Conservation (phyloP, 352 stramenopile genomes). For the Phytopythium oedochilum region DNA sequence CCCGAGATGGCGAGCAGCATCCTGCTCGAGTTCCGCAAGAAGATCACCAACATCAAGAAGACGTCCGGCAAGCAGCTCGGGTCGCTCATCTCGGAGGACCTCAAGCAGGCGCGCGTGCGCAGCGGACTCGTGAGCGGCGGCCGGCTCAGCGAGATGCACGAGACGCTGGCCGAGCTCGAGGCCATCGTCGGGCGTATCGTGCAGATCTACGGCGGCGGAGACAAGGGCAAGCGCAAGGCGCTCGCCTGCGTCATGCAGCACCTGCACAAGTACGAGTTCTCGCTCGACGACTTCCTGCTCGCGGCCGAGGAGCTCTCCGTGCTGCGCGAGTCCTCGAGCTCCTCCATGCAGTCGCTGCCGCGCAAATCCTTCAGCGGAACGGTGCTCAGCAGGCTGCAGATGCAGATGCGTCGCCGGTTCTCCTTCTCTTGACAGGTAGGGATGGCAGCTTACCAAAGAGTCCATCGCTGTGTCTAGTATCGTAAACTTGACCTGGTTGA, state of each 20-base stretch:
- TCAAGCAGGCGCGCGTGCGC: conserved; percentile 27
- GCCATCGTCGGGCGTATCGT: conserved; percentile 47
- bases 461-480: too few species aligned
- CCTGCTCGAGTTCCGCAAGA: conserved; percentile 70
- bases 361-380: conserved; percentile 5
- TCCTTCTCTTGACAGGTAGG: conserved; percentile 47
- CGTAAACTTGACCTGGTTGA: too few species aligned
- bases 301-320: conserved; percentile 49
- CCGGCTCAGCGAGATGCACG: conserved; percentile 31
- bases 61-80: conserved; percentile 30
- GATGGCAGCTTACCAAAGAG: too few species aligned
- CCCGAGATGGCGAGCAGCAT: conserved; percentile 79
- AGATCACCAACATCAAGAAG: conserved; percentile 78
- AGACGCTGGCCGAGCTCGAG: conserved; percentile 56
- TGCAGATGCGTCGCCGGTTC: conserved; percentile 49
- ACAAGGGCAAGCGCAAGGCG: conserved; percentile 70
- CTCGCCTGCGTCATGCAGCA: conserved; percentile 71
- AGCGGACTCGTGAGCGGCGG: conserved; percentile 20
- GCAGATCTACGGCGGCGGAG: conserved; percentile 57
- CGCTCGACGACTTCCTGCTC: conserved; percentile 60
- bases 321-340: conserved; percentile 9
- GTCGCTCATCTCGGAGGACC: conserved; percentile 25
- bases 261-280: conserved; percentile 82
- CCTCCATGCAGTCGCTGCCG: conserved; percentile 5
- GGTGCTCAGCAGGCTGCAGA: conserved; percentile 50